Conservation (phyloP, 768 basidiomycete genomes). For the Boletus sp. region DNA sequence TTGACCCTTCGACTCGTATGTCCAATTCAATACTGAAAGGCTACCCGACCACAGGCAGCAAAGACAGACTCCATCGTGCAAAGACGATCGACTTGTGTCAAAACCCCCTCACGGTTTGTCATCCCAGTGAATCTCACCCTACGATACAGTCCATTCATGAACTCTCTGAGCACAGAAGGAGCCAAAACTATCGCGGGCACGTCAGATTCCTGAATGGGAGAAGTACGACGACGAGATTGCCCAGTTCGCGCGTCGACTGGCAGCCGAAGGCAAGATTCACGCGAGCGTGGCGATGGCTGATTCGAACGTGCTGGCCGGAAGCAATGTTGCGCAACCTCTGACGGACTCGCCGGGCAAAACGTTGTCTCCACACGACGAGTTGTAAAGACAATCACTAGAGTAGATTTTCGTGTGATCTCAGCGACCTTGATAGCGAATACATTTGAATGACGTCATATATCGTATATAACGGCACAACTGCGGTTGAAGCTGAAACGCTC, state of each 20-base stretch:
- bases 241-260: constrained; percentile 69
- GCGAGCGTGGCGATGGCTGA: constrained; percentile 68
- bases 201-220: constrained; percentile 98
- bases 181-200: constrained; percentile 88
- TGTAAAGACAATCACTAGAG: neutral
- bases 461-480: no score
- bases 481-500: neutral
- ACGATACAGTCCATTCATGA: neutral
- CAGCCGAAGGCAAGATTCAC: constrained; percentile 66
- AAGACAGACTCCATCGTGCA: constrained; percentile 72
- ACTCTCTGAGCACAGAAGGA: constrained; percentile 69
- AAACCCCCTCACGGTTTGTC: constrained; percentile 85
- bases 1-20: constrained; percentile 7
- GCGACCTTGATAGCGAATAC: neutral
- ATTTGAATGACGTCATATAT: no score
- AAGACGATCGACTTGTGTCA: constrained; percentile 96
- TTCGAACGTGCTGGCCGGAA: constrained; percentile 62
- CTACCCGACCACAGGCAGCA: constrained; percentile 54
- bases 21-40: neutral
- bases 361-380: constrained; percentile 16
- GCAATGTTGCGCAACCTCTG: constrained; percentile 30
- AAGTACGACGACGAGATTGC: constrained; percentile 91
- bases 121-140: no score
- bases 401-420: neutral
- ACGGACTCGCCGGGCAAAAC: neutral